Base-by-base conservation (phyloP, 1,139 yeast species). In the Diutina ranongensis region DNA sequence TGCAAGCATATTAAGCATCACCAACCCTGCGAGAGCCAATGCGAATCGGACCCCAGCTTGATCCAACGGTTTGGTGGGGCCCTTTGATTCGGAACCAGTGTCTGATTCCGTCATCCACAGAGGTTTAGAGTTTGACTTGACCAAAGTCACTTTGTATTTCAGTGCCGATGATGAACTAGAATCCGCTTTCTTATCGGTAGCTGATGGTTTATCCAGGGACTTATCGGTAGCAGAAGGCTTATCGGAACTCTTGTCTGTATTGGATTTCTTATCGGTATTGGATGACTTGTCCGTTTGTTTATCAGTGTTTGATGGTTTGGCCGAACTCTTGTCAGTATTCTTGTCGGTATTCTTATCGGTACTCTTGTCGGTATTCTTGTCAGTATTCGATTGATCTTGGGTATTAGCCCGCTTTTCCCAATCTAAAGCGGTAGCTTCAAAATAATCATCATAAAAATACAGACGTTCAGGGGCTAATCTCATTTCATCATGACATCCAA, bases 1-100 rank as follows among this genome's bases (percentile, higher is more conserved):
- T 33, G 65, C 68, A 28, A 65, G 27, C 59, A 66, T 56, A 48
- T 68, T 68, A 20, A 67, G 49, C 20, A 64, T 46, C 13, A 65
- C 50, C 28, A 67, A 55, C 2, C 61, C 71, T 18, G 54, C 59
- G 22, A 67, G 53, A 10, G 58, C 71, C 47, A 67, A 55, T 19
- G 59, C 58, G 34, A 67, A 55, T 28, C 53, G 49, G 28, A 58
- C 49, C 10, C 53, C 57, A 4, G 56, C 47, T 38, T 50, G 48
- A 35, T 52, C 45, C 44, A 51, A 49, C 42, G 54, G 45, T n/a
- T 9, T 45, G 8, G 27, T 16, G 5, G 31, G 34, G 18, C 40
- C 40, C 31, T 36, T 36, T 1, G 28, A 21, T 18, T 21, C n/a
- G 16, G 40, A 36, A 4, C 20, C 38, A 15, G 38, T 19, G 15